These are phyloP conservation scores for Sporisorium reilianum DNA, from an alignment of 1,284 basidiomycete species.

Conservation along the genomic window DNA sequence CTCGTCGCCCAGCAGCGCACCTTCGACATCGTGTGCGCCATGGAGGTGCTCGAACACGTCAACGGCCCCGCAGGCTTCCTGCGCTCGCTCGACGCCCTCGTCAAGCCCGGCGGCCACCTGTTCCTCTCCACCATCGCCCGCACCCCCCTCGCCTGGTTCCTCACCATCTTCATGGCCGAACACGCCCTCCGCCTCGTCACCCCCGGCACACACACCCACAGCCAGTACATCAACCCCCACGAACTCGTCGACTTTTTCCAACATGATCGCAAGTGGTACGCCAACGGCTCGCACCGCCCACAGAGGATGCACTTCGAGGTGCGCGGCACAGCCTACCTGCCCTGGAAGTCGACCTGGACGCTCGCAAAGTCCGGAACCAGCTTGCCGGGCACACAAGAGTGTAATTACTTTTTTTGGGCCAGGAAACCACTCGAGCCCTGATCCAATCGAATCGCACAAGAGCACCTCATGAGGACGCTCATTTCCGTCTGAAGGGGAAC, in stretches of 20 bases:
- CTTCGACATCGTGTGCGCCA: constrained; percentile 93
- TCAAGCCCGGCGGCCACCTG: constrained; percentile 88
- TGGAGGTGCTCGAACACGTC: constrained; percentile 99
- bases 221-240: constrained; percentile 88
- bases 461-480: neutral
- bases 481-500: too few species aligned
- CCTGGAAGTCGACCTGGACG: constrained; percentile 56
- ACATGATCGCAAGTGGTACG: constrained; percentile 72
- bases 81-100: constrained; percentile 54
- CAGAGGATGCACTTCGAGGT: constrained; percentile 60
- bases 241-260: constrained; percentile 90
- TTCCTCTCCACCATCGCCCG: constrained; percentile 97
- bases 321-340: constrained; percentile 62
- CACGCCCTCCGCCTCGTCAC: constrained; percentile 82
- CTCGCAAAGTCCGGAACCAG: constrained; percentile 31
- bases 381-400: constrained; percentile 47
- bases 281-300: constrained; percentile 21
- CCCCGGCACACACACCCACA: constrained; percentile 89
- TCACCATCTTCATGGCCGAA: constrained; percentile 93
- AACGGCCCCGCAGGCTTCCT: constrained; percentile 86
- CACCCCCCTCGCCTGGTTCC: constrained; percentile 86
- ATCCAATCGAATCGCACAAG: constrained; percentile 2
- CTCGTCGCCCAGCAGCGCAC: constrained; percentile 74
- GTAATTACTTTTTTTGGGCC: constrained; percentile 69
- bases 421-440: constrained; percentile 52